Conservation (phyloP, 1,139 yeast genomes). For the Geotrichum candidum region DNA sequence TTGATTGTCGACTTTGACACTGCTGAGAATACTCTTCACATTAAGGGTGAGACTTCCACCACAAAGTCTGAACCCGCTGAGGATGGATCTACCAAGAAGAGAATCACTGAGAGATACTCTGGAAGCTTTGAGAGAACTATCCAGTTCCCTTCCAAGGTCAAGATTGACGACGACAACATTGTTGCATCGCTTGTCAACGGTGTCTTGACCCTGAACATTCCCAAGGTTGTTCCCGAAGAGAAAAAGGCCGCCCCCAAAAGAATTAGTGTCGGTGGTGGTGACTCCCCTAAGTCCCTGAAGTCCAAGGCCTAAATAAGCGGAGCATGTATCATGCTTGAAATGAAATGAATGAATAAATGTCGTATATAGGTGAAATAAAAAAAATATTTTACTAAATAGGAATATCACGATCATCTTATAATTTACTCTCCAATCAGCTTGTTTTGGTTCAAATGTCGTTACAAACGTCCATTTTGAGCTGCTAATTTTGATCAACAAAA, state of each 20-base stretch:
- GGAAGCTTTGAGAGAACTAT: constrained; percentile 46
- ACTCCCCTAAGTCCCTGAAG: neutral
- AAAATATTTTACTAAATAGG: too few species aligned
- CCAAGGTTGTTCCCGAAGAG: constrained; percentile 34
- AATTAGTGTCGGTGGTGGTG: neutral
- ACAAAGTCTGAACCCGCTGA: constrained; percentile 7
- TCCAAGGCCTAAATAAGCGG: neutral
- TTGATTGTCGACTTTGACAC: constrained; percentile 53
- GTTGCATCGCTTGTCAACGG: constrained; percentile 49
- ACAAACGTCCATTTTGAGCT: too few species aligned
- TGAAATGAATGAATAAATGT: neutral
- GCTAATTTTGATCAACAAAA: too few species aligned
- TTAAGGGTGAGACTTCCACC: constrained; percentile 19
- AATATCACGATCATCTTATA: too few species aligned
- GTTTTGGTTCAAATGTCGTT: too few species aligned
- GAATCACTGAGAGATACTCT: constrained; percentile 17
- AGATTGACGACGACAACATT: constrained; percentile 46
- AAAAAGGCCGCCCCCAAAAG: neutral
- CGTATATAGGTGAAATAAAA: too few species aligned
- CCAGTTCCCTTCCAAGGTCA: constrained; percentile 47
- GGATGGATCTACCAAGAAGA: constrained; percentile 14
- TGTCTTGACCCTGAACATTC: constrained; percentile 45
- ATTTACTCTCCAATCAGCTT: too few species aligned
- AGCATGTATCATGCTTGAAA: neutral
- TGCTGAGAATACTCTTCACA: constrained; percentile 21